Percentiles rank a stretch among this genome's conserved stretches.
Conservation (phyloP, 176 grass and related monocot genomes). For the Carex cristatella region DNA sequence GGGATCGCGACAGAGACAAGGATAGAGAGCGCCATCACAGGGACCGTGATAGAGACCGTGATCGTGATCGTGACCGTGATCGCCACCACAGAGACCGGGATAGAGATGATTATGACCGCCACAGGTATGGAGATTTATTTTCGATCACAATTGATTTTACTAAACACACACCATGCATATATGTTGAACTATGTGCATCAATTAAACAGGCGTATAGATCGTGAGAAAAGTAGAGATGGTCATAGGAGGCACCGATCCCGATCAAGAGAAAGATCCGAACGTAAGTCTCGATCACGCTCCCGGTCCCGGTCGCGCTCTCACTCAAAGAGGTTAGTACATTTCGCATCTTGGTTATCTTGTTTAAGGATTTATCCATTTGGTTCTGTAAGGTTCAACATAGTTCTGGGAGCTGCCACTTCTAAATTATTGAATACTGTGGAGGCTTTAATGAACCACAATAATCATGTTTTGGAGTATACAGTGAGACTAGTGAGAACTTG, state of each 20-base stretch:
- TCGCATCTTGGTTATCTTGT: neutral
- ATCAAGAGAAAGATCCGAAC: constrained; percentile 55
- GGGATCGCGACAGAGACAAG: constrained; percentile 41
- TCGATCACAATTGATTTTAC: neutral
- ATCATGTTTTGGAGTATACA: neutral
- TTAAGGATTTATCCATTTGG: neutral
- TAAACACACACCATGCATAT: neutral
- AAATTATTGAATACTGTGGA: neutral
- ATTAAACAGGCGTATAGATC: constrained; percentile 51
- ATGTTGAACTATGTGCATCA: neutral
- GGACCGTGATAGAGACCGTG: constrained; percentile 17
- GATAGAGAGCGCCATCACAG: constrained; percentile 39
- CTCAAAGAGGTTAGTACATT: constrained; percentile 60
- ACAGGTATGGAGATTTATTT: constrained; percentile 24
- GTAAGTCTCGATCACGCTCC: constrained; percentile 62
- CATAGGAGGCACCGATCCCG: constrained; percentile 55
- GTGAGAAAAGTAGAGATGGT: constrained; percentile 47
- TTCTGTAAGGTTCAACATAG: neutral
- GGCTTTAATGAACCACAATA: neutral
- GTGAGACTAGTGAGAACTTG: neutral
- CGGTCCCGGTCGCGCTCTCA: constrained; percentile 69
- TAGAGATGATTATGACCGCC: constrained; percentile 67
- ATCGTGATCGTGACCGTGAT: constrained; percentile 28
- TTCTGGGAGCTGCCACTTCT: neutral
- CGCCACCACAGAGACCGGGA: constrained; percentile 75